Evolutionary conservation across 1,284 basidiomycete genomes (phyloP), one percentile per base, ranked within the genome.

Genomic region (Grifola frondosa): DNA sequence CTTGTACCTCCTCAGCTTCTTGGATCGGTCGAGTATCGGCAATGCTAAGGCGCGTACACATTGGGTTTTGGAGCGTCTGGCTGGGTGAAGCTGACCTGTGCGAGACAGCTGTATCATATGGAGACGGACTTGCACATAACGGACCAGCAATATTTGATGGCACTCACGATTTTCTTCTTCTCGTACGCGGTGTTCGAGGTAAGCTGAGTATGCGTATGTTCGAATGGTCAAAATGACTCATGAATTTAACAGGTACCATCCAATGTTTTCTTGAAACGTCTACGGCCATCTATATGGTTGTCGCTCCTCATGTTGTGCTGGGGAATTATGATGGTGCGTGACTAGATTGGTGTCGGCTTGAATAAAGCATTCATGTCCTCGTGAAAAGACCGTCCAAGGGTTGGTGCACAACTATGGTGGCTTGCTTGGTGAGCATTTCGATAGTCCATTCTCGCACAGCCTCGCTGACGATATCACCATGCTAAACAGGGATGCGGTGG

Each of bases 21-120:
- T 84, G 37, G 89, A 91, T 65, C 77, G 89, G 44, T 84, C 86
- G 30, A 88, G 84, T 54, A 87, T 91, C 52, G 89, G 88, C 60
- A 91, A 91, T 65, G 86, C 86, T 10, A 81, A 80, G 67, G 80
- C 86, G 45, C 42, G 61, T 46, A 12, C 7, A 24, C 36, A 15
- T 20, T 20, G 13, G 25, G 30, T 2, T 17, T 36, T 11, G 31
- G 21, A 19, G 33, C 11, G 34, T 23, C 25, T 16, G 30, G 34
- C 33, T 12, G 20, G 15, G 17, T 23, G 33, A 28, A 29, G 21
- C 17, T 23, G 23, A 11, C 15, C 12, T 31, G 33, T n/a, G 16
- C 20, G 22, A 30, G 40, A 36, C 53, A 83, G 81, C 57, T 84
- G 38, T 84, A 84, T 49, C 58, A 67, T 48, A 61, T 84, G 57